Evolutionary conservation across 78 protist species (phyloP).

Genomic region (Diacronema lutheri): DNA sequence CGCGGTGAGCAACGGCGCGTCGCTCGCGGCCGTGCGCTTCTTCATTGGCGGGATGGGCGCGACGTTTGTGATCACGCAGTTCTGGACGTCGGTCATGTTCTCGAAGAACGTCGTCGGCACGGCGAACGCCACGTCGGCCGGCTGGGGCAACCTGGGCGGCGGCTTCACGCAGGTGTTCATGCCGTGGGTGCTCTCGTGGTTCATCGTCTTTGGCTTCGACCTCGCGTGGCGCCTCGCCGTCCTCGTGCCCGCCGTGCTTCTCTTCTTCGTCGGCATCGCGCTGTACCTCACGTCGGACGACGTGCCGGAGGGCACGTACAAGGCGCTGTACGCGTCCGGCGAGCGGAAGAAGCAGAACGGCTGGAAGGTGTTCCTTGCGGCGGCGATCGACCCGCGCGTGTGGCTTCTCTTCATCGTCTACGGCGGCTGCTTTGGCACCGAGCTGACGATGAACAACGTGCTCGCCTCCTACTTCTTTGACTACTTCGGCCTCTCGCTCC

Average conservation of each 20-base stretch:
- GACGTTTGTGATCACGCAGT: constrained; percentile 15
- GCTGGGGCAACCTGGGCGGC: constrained; percentile 34
- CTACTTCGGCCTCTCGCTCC: not conserved
- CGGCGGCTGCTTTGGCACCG: constrained; percentile 22
- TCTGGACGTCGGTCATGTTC: constrained; percentile 1
- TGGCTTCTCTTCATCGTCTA: not conserved
- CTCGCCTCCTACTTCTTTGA: not conserved
- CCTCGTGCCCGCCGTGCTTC: not conserved
- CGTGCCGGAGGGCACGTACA: not conserved
- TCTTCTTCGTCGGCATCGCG: not conserved
- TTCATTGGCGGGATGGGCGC: not conserved
- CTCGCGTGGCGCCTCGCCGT: not conserved
- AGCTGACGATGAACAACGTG: constrained; percentile 12
- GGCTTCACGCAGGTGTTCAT: not conserved
- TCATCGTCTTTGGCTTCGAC: not conserved
- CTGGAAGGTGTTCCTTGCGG: not conserved
- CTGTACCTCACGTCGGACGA: not conserved
- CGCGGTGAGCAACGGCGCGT: no score
- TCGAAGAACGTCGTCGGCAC: not conserved
- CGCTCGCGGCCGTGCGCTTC: no score
- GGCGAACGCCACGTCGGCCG: constrained; percentile 9
- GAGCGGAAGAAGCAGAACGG: constrained; percentile 11
- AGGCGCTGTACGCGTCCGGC: not conserved
- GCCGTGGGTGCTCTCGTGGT: not conserved
- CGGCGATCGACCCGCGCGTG: not conserved